Conservation (phyloP, 139 green algal genomes). For the Tetraselmis striata region DNA sequence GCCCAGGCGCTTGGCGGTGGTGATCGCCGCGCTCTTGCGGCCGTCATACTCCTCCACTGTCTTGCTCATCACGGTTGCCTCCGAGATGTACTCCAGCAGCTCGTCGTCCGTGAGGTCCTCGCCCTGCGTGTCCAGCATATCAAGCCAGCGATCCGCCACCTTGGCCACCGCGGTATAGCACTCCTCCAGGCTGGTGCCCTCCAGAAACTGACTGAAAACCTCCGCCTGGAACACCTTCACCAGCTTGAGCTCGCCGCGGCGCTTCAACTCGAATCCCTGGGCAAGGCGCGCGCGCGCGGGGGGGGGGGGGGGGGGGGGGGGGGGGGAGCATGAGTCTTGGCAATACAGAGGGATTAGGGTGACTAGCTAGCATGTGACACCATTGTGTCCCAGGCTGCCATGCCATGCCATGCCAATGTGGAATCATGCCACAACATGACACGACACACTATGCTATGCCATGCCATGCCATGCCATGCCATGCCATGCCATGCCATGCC, state of each 20-base stretch:
- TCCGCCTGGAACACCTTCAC: constrained; percentile 97
- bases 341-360: too few species aligned
- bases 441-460: too few species aligned
- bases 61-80: constrained; percentile 94
- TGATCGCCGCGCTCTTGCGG: constrained; percentile 86
- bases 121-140: constrained; percentile 91
- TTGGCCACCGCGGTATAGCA: constrained; percentile 86
- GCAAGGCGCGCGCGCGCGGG: background rate
- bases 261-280: constrained; percentile 89
- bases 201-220: constrained; percentile 93
- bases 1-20: constrained; percentile 75
- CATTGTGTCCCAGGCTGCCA: too few species aligned
- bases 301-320: too few species aligned
- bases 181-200: constrained; percentile 70
- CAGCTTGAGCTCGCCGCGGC: constrained; percentile 95
- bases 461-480: too few species aligned
- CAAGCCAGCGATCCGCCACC: constrained; percentile 93
- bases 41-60: constrained; percentile 88
- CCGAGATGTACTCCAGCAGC: constrained; percentile 87
- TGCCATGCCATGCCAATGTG: too few species aligned
- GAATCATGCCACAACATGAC: too few species aligned
- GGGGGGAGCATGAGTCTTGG: too few species aligned
- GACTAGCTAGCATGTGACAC: too few species aligned
- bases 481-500: too few species aligned
- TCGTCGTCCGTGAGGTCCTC: constrained; percentile 79